phyloP scores from a whole-genome alignment of 106 monocot genomes.

The Narthecium ossifragum region DNA sequence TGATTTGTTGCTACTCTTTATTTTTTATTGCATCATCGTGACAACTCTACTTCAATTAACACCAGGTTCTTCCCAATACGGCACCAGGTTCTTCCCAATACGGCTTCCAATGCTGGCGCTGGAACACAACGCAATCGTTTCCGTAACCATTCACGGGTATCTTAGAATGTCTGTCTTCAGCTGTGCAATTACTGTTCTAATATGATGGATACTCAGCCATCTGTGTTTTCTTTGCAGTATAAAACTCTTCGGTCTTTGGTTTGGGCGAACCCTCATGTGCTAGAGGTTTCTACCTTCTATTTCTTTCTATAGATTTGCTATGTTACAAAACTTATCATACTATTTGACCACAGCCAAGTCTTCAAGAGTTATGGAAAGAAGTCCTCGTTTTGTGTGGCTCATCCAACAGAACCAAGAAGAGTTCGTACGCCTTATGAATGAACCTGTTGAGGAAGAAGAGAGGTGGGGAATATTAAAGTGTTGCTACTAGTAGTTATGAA shows the following conservation, averaged over 20 bases:
- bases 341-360: constrained; percentile 53
- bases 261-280: too few relatives aligned
- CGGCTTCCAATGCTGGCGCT: constrained; percentile 43
- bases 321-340: neutral
- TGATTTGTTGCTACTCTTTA: neutral
- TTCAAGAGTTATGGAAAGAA: constrained; percentile 85
- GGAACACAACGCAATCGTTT: constrained; percentile 60
- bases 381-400: constrained; percentile 72
- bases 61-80: too few relatives aligned
- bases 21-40: neutral
- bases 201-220: neutral
- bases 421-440: constrained; percentile 77
- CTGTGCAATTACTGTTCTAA: neutral
- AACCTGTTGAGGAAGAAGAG: constrained; percentile 52
- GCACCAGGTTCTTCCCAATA: too few relatives aligned
- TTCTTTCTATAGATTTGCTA: neutral
- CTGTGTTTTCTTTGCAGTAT: constrained; percentile 3
- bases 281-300: constrained; percentile 3
- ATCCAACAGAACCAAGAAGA: constrained; percentile 89
- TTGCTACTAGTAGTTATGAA: neutral
- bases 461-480: constrained; percentile 20
- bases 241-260: too few relatives aligned
- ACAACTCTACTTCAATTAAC: constrained; percentile 86
- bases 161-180: constrained; percentile 1
- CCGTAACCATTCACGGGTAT: constrained; percentile 77